Percentiles rank a stretch among this genome's conserved stretches.
These are phyloP conservation scores for Huntiella abstrusa DNA, from an alignment of 2,329 filamentous ascomycete species.

Conservation along the genomic window DNA sequence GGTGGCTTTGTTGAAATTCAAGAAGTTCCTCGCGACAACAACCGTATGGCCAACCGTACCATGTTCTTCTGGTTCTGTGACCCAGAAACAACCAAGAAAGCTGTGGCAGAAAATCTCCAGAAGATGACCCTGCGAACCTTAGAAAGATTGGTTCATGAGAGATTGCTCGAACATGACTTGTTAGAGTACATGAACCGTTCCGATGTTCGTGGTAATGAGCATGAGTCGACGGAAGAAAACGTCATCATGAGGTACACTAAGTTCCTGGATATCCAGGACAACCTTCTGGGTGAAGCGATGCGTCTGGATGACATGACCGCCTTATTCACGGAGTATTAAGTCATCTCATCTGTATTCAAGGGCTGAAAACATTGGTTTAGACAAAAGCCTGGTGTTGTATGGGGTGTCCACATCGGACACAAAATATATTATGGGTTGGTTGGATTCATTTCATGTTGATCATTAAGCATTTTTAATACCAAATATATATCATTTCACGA, in stretches of 20 bases:
- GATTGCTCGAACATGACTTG: conserved; percentile 50
- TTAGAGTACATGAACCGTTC: conserved; percentile 67
- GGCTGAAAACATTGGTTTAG: too few species aligned
- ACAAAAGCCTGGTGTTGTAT: too few species aligned
- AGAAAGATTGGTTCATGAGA: conserved; percentile 62
- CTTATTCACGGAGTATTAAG: conserved; percentile 59
- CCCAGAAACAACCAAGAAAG: conserved; percentile 46
- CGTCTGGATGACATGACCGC: conserved; percentile 72
- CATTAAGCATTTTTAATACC: not conserved
- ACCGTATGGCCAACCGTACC: conserved; percentile 62
- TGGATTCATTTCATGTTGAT: not conserved
- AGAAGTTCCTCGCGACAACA: conserved; percentile 78
- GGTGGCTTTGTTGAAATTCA: conserved; percentile 78
- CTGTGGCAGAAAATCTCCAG: conserved; percentile 65
- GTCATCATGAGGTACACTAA: conserved; percentile 38
- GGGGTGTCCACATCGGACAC: too few species aligned
- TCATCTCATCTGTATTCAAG: too few species aligned
- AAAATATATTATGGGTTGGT: not conserved
- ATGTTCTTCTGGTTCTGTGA: conserved; percentile 91
- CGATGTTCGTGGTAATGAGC: conserved; percentile 67
- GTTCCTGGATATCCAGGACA: conserved; percentile 47
- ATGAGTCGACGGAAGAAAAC: conserved; percentile 58
- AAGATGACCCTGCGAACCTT: conserved; percentile 75
- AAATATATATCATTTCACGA: too few species aligned
- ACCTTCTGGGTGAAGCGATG: conserved; percentile 59